Base-by-base conservation (phyloP, 305 asterid species). In the Withania somnifera region DNA sequence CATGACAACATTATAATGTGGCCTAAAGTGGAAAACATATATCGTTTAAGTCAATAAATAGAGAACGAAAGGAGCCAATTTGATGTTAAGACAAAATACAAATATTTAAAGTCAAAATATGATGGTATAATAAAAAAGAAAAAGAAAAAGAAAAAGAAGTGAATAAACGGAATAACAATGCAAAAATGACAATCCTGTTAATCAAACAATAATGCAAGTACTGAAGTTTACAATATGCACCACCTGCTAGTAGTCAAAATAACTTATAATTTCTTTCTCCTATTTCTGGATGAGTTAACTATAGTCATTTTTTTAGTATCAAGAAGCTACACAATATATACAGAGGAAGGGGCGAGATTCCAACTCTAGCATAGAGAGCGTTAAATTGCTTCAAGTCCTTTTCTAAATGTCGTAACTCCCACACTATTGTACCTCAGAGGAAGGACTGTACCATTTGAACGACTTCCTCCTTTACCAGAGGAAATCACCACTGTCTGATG, bases 1-100 rank as follows among this genome's bases (percentile, higher is more conserved):
- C 88, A 94, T 85, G 83, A 88, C 86, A 66, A 94, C 92, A 84
- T 94, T 94, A 86, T 93, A 94, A 89, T 93, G 98, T 73, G 93
- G 91, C 97, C 98, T 94, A 87, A 79, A 80, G 87, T 42, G 60
- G 85, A 26, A 85, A 83, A 19, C 30, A 56, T 19, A 42, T 54
- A 54, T 38, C 45, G 42, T 71, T 51, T 5, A 69, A 38, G 61
- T 50, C 45, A 28, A 75, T n/a, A 28, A 75, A 71, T 47, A 71
- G 47, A 28, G n/a, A 40, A 40, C 1, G 34, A 19, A 40, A 22
- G 63, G 11, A 75, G 45, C n/a, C 45, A 50, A 75, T 75, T n/a
- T 50, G 42, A 45, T 45, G 79, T 77, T 79, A 26, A 82, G 77
- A 40, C 10, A 30, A 73, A 64, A 52, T 3, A 83, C 2, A 13